These are phyloP conservation scores for Aspergillus sclerotioniger DNA, from an alignment of 495 filamentous ascomycete genomes.

Conservation along the genomic window DNA sequence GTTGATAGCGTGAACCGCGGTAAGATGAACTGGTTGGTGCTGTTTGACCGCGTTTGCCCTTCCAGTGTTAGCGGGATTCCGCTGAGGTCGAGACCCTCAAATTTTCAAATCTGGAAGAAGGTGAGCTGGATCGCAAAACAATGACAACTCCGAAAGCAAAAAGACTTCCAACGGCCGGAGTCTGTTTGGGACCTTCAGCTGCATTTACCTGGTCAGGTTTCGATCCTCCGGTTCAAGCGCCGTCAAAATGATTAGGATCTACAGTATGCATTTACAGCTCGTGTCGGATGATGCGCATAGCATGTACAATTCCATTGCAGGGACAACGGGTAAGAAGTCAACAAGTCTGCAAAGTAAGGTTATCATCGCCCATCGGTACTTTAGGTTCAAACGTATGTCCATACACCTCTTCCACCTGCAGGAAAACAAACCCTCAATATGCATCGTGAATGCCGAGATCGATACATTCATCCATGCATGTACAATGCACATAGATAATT, in stretches of 20 bases:
- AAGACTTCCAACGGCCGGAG: slow-evolving; percentile 11
- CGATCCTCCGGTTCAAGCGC: slow-evolving; percentile 17
- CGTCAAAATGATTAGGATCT: slow-evolving; percentile 4
- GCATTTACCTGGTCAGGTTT: slow-evolving; percentile 10
- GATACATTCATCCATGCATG: not conserved
- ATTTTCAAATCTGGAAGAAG: not conserved
- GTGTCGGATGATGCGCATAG: not conserved
- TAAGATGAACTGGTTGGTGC: slow-evolving; percentile 1
- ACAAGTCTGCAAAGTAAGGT: not conserved
- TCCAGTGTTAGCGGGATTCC: slow-evolving; percentile 3
- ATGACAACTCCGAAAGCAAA: slow-evolving; percentile 4
- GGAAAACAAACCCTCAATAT: not conserved
- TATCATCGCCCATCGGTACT: not conserved
- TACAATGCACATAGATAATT: not conserved
- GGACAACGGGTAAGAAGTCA: not conserved
- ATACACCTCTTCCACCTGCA: not conserved
- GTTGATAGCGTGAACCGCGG: slow-evolving; percentile 7
- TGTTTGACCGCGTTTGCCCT: not conserved
- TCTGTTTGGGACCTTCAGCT: not conserved
- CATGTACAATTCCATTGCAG: not conserved
- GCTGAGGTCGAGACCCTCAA: not conserved
- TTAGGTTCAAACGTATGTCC: not conserved
- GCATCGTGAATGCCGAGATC: not conserved
- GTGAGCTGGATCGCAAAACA: not conserved
- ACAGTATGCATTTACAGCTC: not conserved